phyloP scores from a whole-genome alignment of 805 yeast species.

The Candida arabinofermentans region DNA sequence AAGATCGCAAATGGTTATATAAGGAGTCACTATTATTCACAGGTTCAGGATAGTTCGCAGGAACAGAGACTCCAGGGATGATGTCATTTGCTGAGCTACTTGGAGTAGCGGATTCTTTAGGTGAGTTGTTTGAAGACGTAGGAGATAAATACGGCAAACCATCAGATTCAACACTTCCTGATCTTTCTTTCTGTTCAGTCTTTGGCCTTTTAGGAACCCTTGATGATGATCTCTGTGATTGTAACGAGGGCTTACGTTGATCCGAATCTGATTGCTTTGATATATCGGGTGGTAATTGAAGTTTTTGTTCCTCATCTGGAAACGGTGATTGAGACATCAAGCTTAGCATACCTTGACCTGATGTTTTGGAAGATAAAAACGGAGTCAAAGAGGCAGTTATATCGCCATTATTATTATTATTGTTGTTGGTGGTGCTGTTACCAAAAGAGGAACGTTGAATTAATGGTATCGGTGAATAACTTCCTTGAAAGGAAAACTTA shows the following conservation, averaged over 20 bases:
- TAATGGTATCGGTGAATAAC: background rate
- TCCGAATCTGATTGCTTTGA: background rate
- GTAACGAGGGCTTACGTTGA: background rate
- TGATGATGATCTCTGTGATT: background rate
- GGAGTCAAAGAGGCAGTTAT: background rate
- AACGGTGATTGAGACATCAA: background rate
- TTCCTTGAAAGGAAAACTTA: too few species aligned
- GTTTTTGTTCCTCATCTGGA: background rate
- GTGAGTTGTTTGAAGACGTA: background rate
- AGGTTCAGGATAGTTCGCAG: too few species aligned
- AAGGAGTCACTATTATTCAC: too few species aligned
- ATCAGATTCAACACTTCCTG: background rate
- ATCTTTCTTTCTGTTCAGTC: background rate
- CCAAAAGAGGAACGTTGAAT: background rate
- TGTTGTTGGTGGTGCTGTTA: conserved; percentile 1
- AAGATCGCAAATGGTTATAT: background rate
- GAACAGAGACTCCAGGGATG: background rate
- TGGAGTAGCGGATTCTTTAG: background rate
- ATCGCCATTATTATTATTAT: too few species aligned
- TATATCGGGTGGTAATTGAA: background rate
- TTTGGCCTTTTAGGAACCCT: background rate
- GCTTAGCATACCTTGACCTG: background rate
- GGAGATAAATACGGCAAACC: background rate
- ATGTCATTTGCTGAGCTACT: background rate
- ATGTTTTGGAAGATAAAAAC: background rate